A percentile compares a stretch with the other conserved stretches of the same genome.
Conservation (phyloP, 129 eudicot genomes). For the Logfia minima region DNA sequence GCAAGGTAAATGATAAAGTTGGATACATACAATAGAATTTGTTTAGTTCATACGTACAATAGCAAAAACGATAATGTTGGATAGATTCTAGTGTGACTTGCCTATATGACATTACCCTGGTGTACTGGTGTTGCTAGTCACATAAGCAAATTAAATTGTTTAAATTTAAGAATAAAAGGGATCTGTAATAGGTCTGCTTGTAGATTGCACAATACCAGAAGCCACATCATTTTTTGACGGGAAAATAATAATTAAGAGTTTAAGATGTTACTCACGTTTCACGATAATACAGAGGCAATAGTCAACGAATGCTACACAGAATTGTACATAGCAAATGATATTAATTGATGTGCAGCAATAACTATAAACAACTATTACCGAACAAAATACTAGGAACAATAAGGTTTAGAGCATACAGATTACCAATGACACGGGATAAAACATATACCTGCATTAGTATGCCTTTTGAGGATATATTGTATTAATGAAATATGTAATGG, state of each 20-base stretch:
- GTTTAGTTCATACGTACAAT: not conserved
- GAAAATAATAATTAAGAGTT: no score
- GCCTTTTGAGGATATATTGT: not conserved
- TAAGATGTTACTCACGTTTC: not conserved
- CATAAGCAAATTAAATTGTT: not conserved
- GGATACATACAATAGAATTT: not conserved
- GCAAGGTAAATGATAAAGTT: not conserved
- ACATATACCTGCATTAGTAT: not conserved
- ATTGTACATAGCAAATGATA: no score
- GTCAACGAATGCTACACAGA: not conserved
- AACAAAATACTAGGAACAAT: not conserved
- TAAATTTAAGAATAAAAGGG: not conserved
- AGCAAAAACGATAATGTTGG: not conserved
- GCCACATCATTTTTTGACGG: not conserved
- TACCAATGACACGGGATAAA: not conserved
- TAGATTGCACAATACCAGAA: not conserved
- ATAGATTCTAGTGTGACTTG: not conserved
- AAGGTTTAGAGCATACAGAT: not conserved
- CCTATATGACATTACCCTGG: not conserved
- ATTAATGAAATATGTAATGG: not conserved
- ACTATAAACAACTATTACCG: not conserved
- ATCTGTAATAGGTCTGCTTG: not conserved
- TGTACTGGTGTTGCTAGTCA: constrained; percentile 2
- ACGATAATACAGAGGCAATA: not conserved
- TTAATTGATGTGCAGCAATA: not conserved